Conservation (phyloP, 148 eudicot genomes). For the Camellia sinensis region DNA sequence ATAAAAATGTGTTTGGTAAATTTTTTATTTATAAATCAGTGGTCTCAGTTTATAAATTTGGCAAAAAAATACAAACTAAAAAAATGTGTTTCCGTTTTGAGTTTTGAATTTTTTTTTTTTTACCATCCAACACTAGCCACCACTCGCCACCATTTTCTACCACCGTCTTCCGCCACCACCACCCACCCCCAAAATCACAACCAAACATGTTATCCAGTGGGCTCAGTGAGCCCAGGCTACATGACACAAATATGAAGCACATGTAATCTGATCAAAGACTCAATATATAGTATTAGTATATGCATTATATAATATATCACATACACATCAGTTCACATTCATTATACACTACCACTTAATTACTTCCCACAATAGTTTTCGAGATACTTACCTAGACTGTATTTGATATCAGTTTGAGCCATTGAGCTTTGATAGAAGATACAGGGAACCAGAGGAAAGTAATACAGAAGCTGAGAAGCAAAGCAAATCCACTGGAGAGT, state of each 20-base stretch:
- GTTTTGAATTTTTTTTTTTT: no score
- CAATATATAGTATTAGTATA: not conserved
- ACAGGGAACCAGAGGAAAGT: constrained; percentile 78
- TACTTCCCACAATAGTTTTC: not conserved
- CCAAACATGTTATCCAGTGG: not conserved
- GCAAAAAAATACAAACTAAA: no score
- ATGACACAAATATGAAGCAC: not conserved
- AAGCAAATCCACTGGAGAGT: constrained; percentile 71
- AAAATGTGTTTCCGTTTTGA: no score
- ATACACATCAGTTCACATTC: not conserved
- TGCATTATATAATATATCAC: not conserved
- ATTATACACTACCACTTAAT: not conserved
- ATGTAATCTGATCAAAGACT: not conserved
- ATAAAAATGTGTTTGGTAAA: no score
- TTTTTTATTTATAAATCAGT: no score
- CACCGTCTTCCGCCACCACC: no score
- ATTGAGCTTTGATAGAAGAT: constrained; percentile 73
- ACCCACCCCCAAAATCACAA: no score
- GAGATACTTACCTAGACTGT: not conserved
- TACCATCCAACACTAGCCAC: no score
- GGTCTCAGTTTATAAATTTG: no score
- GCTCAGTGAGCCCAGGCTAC: not conserved
- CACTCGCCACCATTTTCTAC: no score
- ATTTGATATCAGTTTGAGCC: constrained; percentile 27
- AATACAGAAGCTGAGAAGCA: constrained; percentile 89